Evolutionary conservation across 2,329 filamentous ascomycete species (phyloP).

Genomic region (Colletotrichum costaricense): DNA sequence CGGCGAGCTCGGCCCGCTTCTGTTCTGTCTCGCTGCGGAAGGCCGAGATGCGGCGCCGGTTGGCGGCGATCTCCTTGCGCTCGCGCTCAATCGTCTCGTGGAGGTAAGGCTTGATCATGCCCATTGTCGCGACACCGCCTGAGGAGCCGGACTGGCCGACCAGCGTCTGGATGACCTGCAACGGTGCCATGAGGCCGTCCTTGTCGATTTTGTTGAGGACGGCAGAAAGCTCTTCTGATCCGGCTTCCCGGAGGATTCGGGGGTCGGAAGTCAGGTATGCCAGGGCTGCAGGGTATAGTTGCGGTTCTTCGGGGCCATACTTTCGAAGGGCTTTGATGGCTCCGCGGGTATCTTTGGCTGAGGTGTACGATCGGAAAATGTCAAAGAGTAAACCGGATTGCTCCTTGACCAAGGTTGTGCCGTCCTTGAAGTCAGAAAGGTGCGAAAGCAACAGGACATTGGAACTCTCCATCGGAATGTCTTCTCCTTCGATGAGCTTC

Average conservation of each 20-base stretch:
- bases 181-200: constrained; percentile 91
- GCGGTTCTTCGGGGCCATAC: constrained; percentile 91
- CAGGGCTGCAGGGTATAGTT: constrained; percentile 91
- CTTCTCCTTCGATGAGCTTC: constrained; percentile 83
- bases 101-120: constrained; percentile 94
- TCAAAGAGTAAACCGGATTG: constrained; percentile 92
- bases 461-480: constrained; percentile 90
- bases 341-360: constrained; percentile 89
- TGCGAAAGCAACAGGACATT: constrained; percentile 95
- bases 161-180: constrained; percentile 96
- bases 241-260: constrained; percentile 84
- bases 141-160: constrained; percentile 63
- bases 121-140: constrained; percentile 88
- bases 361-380: constrained; percentile 96
- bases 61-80: constrained; percentile 83
- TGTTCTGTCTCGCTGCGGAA: constrained; percentile 86
- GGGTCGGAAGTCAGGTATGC: constrained; percentile 93
- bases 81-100: constrained; percentile 90
- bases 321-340: constrained; percentile 91
- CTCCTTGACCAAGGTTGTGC: constrained; percentile 92
- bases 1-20: constrained; percentile 82
- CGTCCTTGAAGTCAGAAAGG: constrained; percentile 88
- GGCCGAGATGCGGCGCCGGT: constrained; percentile 83
- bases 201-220: constrained; percentile 89
- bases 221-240: constrained; percentile 80